These are phyloP conservation scores for Tylopilus sp. DNA, from an alignment of 1,284 basidiomycete species.

Conservation along the genomic window DNA sequence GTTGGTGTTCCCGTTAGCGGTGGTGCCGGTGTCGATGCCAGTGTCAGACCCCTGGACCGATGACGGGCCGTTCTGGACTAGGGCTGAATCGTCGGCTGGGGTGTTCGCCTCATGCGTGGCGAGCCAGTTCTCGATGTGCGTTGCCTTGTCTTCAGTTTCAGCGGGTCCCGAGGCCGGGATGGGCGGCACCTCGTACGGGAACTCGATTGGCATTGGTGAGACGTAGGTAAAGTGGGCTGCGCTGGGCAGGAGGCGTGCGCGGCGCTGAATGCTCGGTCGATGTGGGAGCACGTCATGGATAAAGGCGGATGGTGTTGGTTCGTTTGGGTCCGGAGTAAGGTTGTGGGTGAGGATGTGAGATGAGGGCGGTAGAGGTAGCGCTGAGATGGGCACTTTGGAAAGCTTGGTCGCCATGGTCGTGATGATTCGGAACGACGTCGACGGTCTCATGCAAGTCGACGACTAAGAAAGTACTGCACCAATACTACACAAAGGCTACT, in stretches of 20 bases:
- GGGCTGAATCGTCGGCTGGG: conserved; percentile 16
- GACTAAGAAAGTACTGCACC: too few species aligned
- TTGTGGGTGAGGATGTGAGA: conserved; percentile 61
- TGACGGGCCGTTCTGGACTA: neutral
- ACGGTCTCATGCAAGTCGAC: neutral
- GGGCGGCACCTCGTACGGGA: conserved; percentile 79
- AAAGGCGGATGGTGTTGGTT: conserved; percentile 51
- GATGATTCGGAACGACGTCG: conserved; percentile 3
- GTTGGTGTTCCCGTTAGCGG: too few species aligned
- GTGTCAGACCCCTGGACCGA: too few species aligned
- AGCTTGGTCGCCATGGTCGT: conserved; percentile 22
- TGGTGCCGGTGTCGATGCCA: neutral
- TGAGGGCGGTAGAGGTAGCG: conserved; percentile 61
- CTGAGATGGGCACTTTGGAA: conserved; percentile 47
- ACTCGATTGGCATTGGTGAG: conserved; percentile 77
- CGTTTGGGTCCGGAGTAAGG: conserved; percentile 65
- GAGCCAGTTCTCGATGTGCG: conserved; percentile 72
- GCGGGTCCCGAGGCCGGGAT: conserved; percentile 39
- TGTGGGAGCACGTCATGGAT: conserved; percentile 46
- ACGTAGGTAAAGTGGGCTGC: conserved; percentile 80
- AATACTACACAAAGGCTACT: too few species aligned
- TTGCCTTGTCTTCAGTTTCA: conserved; percentile 55
- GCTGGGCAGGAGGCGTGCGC: conserved; percentile 56
- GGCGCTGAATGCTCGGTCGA: conserved; percentile 69
- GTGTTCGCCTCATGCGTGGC: conserved; percentile 56